Evolutionary conservation across 257 asterid species (phyloP).

Genomic region (Haberlea rhodopensis): DNA sequence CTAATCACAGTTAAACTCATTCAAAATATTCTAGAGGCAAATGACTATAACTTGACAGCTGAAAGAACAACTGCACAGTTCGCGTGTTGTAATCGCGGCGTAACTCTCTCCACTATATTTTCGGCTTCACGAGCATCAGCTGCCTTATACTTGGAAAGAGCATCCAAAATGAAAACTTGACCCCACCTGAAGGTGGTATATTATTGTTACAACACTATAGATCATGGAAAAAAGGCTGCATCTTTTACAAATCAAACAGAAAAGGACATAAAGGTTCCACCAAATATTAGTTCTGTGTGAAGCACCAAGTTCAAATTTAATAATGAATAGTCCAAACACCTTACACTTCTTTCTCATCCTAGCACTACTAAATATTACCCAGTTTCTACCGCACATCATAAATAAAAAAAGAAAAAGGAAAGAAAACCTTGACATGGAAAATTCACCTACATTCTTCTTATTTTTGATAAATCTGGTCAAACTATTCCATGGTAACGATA

Average conservation of each 20-base stretch:
- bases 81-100: slow-evolving; percentile 98
- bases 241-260: slow-evolving; percentile 9
- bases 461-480: slow-evolving; percentile 5
- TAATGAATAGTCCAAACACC: slow-evolving; percentile 9
- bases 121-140: slow-evolving; percentile 99
- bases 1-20: slow-evolving; percentile 6
- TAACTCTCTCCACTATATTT: slow-evolving; percentile 92
- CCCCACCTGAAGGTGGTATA: slow-evolving; percentile 77
- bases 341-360: neutral
- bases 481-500: slow-evolving; percentile 15
- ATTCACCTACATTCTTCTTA: slow-evolving; percentile 7
- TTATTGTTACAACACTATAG: slow-evolving; percentile 18
- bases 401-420: slow-evolving; percentile 14
- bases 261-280: neutral
- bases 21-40: slow-evolving; percentile 23
- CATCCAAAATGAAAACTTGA: slow-evolving; percentile 98
- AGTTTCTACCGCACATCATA: slow-evolving; percentile 17
- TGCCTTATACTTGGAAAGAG: slow-evolving; percentile 93
- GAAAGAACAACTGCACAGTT: slow-evolving; percentile 99
- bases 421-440: neutral
- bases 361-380: slow-evolving; percentile 9
- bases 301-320: slow-evolving; percentile 13
- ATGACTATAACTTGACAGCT: slow-evolving; percentile 71
- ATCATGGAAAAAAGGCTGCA: slow-evolving; percentile 20
- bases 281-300: slow-evolving; percentile 8